A percentile compares a stretch with the other conserved stretches of the same genome.
Conservation (phyloP, 192 early-diverging fungal species). For the Bifiguratus adelaidae region DNA sequence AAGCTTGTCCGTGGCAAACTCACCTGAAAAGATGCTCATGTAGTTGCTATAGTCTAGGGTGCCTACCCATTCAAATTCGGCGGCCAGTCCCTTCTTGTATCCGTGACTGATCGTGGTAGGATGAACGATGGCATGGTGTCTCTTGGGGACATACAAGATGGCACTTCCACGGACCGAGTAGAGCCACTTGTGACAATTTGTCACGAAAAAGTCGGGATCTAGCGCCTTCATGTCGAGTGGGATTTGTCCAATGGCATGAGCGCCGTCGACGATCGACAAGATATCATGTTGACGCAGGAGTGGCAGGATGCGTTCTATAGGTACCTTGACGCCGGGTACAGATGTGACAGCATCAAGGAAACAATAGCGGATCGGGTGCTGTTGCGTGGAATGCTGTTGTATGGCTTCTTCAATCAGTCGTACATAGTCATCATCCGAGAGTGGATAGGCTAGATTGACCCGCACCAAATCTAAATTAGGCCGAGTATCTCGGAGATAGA, state of each 20-base stretch:
- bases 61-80: conserved; percentile 35
- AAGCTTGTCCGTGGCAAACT: too few species aligned
- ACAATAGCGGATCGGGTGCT: conserved; percentile 27
- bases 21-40: conserved; percentile 13
- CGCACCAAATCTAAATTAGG: conserved; percentile 24
- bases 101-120: conserved; percentile 26
- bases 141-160: conserved; percentile 38
- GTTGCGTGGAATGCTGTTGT: conserved; percentile 9
- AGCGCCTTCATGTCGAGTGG: conserved; percentile 37
- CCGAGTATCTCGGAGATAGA: conserved; percentile 27
- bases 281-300: conserved; percentile 34
- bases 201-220: conserved; percentile 57
- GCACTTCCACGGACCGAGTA: conserved; percentile 40
- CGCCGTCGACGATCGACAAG: conserved; percentile 51
- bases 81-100: conserved; percentile 26
- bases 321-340: conserved; percentile 32
- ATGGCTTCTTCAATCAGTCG: conserved; percentile 24
- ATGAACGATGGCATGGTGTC: conserved; percentile 35
- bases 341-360: conserved; percentile 48
- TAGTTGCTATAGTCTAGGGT: conserved; percentile 27
- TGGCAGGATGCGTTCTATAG: conserved; percentile 25
- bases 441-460: conserved; percentile 35
- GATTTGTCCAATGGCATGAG: conserved; percentile 59
- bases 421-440: conserved; percentile 25
- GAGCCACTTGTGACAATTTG: conserved; percentile 62